Evolutionary conservation across 2,329 filamentous ascomycete species (phyloP).

Genomic region (Penicillium digitatum): DNA sequence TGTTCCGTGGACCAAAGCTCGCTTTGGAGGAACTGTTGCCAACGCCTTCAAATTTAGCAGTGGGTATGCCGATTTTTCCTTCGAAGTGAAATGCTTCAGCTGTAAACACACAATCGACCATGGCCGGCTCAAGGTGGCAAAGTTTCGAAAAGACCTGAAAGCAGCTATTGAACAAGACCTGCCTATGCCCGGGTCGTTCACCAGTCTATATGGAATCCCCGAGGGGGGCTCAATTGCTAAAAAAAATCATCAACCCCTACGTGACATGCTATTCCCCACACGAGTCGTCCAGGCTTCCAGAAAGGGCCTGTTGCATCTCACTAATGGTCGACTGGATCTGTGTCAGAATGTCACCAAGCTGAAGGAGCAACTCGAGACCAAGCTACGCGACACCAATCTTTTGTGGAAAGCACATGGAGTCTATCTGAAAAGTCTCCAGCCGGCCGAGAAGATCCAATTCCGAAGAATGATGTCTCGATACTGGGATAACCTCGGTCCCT

Average conservation of each 20-base stretch:
- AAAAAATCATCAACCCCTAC: not conserved
- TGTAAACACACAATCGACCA: slow-evolving; percentile 54
- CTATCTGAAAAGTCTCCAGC: not conserved
- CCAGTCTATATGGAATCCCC: slow-evolving; percentile 55
- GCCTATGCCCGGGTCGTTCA: slow-evolving; percentile 65
- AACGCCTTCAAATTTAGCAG: slow-evolving; percentile 18
- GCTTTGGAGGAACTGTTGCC: slow-evolving; percentile 14
- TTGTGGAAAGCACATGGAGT: slow-evolving; percentile 34
- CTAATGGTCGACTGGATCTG: slow-evolving; percentile 48
- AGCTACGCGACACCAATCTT: slow-evolving; percentile 46
- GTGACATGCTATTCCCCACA: slow-evolving; percentile 20
- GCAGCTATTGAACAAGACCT: slow-evolving; percentile 44
- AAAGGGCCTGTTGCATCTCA: slow-evolving; percentile 53
- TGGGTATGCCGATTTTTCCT: slow-evolving; percentile 41
- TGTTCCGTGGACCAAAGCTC: slow-evolving; percentile 57
- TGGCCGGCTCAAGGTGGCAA: slow-evolving; percentile 56
- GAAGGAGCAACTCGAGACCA: slow-evolving; percentile 25
- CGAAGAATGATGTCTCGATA: slow-evolving; percentile 43
- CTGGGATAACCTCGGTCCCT: slow-evolving; percentile 40
- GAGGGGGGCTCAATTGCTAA: slow-evolving; percentile 1
- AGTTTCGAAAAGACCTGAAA: slow-evolving; percentile 56
- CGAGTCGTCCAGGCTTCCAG: slow-evolving; percentile 8
- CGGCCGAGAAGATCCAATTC: slow-evolving; percentile 38
- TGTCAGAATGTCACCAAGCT: slow-evolving; percentile 43
- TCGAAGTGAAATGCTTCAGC: slow-evolving; percentile 47